Conservation (phyloP, 169 alveolate species). For the Eimeria sp. region DNA sequence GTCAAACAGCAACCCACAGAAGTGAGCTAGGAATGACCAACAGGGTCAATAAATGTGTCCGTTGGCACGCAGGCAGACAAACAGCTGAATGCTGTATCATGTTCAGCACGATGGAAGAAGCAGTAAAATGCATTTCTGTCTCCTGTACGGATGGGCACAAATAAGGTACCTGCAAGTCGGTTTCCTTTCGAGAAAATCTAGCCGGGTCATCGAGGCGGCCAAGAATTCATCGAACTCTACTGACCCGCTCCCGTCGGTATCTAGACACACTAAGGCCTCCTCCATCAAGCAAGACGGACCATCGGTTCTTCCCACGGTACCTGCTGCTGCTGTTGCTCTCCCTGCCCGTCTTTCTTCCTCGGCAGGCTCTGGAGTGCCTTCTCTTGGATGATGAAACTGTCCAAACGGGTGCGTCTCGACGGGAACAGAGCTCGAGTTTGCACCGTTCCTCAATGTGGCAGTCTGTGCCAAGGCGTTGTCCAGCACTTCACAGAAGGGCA, state of each 20-base stretch:
- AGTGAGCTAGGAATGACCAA: neutral
- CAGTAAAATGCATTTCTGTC: neutral
- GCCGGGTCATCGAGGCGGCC: slow-evolving; percentile 77
- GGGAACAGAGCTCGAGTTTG: neutral
- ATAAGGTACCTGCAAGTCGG: slow-evolving; percentile 62
- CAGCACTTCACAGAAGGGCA: slow-evolving; percentile 26
- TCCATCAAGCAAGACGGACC: slow-evolving; percentile 42
- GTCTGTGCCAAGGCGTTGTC: slow-evolving; percentile 1
- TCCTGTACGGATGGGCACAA: neutral
- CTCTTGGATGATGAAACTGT: neutral
- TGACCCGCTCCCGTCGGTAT: slow-evolving; percentile 82
- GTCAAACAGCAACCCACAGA: too few relatives aligned
- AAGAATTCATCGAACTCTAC: slow-evolving; percentile 76
- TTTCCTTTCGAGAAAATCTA: slow-evolving; percentile 29
- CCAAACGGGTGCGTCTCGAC: neutral
- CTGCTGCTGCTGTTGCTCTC: neutral
- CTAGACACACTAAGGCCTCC: slow-evolving; percentile 78
- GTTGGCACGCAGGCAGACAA: neutral
- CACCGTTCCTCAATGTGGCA: neutral
- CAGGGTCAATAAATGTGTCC: neutral
- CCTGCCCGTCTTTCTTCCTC: neutral
- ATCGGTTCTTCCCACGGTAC: neutral
- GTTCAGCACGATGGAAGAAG: neutral
- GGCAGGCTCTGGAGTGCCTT: neutral
- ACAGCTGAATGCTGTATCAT: neutral